Percentiles rank a stretch among this genome's conserved stretches.
Evolutionary conservation across 208 protist genomes (phyloP).

Genomic region (Jaenimonas drosophilae): DNA sequence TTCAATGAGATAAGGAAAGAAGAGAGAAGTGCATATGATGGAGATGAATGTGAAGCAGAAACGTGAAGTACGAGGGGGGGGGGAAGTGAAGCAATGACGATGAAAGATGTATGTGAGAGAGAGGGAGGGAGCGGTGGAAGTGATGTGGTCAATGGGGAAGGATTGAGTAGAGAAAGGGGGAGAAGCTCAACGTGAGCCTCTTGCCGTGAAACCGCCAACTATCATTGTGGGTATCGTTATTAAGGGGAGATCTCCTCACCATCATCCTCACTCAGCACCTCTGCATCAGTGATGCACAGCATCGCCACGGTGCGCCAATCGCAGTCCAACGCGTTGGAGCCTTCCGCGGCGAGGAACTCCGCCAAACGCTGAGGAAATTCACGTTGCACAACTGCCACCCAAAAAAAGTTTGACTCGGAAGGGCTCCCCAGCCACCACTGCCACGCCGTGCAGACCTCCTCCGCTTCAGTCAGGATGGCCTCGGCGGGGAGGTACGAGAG

Average conservation of each 20-base stretch:
- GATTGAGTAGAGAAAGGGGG: neutral
- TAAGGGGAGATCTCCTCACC: neutral
- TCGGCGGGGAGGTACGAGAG: constrained; percentile 51
- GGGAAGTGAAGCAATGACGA: too few species aligned
- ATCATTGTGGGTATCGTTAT: too few species aligned
- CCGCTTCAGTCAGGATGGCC: constrained; percentile 32
- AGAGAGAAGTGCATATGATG: neutral
- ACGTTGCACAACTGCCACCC: constrained; percentile 57
- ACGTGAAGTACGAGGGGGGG: too few species aligned
- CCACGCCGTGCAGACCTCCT: constrained; percentile 61
- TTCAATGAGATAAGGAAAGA: constrained; percentile 1
- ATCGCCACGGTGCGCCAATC: constrained; percentile 73
- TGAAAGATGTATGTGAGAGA: too few species aligned
- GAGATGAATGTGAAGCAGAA: too few species aligned
- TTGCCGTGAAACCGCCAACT: too few species aligned
- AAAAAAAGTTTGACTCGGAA: constrained; percentile 45
- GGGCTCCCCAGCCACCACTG: constrained; percentile 38
- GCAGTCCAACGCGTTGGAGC: constrained; percentile 24
- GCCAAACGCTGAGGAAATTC: constrained; percentile 48
- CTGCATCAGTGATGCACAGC: constrained; percentile 39
- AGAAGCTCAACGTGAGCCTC: neutral
- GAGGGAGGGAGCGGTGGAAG: too few species aligned
- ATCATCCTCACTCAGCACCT: constrained; percentile 7
- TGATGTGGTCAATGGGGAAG: neutral
- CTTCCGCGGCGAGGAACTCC: constrained; percentile 21